These are phyloP conservation scores for Neofusicoccum umdonicola DNA, from an alignment of 2,329 filamentous ascomycete genomes.

Conservation along the genomic window DNA sequence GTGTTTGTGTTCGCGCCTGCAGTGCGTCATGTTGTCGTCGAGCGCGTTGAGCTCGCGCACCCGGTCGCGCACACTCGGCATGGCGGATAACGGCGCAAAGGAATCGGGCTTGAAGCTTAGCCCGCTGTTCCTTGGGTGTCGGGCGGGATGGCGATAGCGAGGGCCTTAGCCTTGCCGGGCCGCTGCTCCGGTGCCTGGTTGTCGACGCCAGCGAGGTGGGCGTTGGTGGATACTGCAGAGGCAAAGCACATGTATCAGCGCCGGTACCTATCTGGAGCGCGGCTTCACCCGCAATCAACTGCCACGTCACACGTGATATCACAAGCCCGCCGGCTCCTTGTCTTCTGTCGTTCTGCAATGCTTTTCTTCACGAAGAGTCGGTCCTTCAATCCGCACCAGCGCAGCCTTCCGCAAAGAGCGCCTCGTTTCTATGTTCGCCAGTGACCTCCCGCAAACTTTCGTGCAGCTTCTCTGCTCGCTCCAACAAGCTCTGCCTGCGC, in stretches of 20 bases:
- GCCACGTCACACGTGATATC: slow-evolving; percentile 15
- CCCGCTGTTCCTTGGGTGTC: background rate
- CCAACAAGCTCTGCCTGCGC: background rate
- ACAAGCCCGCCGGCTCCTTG: background rate
- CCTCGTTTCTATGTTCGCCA: background rate
- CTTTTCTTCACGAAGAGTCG: background rate
- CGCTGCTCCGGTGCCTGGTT: slow-evolving; percentile 4
- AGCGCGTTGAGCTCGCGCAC: background rate
- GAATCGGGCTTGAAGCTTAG: background rate
- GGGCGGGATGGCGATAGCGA: background rate
- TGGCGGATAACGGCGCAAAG: background rate
- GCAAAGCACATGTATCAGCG: slow-evolving; percentile 7
- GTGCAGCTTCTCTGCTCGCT: background rate
- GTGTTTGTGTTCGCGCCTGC: background rate
- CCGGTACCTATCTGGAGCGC: background rate
- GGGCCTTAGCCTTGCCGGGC: slow-evolving; percentile 1
- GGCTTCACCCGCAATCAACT: background rate
- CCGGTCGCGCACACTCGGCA: background rate
- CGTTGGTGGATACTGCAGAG: background rate
- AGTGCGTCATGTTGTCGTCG: background rate
- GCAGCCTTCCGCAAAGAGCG: background rate
- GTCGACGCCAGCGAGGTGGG: background rate
- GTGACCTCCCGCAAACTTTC: background rate
- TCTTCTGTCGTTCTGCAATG: background rate
- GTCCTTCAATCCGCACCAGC: background rate